Evolutionary conservation across 106 monocot species (phyloP), one percentile per base, ranked within the genome.

Genomic region (Dendrobium huoshanense): DNA sequence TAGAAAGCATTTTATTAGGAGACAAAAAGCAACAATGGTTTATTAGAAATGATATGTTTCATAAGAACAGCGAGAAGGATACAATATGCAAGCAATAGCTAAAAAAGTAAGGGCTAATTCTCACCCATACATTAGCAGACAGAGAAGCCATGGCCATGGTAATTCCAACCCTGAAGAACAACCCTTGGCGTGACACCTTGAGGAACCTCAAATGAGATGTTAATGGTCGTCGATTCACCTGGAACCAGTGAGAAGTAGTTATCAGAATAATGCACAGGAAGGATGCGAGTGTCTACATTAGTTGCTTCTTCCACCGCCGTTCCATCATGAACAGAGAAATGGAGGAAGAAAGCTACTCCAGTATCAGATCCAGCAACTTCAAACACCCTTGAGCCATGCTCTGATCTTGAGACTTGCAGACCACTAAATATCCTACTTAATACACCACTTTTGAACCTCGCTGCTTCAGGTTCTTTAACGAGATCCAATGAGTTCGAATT

Each of bases 251-350:
- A 95, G 80, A 99, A 91, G 43, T 93, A 99, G 67, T 99, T 99
- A 64, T 99, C 91, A 9, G 95, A 88, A 68, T 99, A 99, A 83
- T 99, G 95, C 41, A 99, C 95, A 7, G 95, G 98, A 75, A 99
- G 93, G 59, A 99, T 99, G 81, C 95, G 89, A 19, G 93, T 90
- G 79, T 95, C 31, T 31, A 1, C 98, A 72, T 77, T 84, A 19
- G 11, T 78, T 27, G 15, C 67, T 10, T 64, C 84, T 4, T 75
- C 41, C 20, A 73, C 72, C 55, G 87, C 89, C 77, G 85, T 79
- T 11, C 81, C 77, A 67, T 82, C 85, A 78, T 99, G 98, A 68
- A 99, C 98, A 5, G 98, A 99, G 72, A 95, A 84, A 78, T 86
- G 85, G 82, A 99, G 92, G 87, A 95, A 99, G 83, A 99, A 95